Conservation (phyloP, 805 yeast species). For the Ogataea dorogensis region DNA sequence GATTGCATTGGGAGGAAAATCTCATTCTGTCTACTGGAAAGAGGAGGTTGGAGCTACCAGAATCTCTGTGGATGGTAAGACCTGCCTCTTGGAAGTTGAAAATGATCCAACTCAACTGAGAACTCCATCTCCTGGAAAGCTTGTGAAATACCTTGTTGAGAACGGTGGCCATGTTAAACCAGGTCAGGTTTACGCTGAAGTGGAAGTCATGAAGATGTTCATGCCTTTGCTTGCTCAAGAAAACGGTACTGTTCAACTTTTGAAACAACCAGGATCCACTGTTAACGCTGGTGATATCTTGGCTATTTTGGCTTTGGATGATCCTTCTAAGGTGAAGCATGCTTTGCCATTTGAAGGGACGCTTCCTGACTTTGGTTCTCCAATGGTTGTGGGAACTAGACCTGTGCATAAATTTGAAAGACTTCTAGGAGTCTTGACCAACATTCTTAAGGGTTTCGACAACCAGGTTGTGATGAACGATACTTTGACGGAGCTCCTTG, state of each 20-base stretch:
- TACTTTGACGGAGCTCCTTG: constrained; percentile 70
- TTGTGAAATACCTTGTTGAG: constrained; percentile 89
- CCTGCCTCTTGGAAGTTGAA: constrained; percentile 90
- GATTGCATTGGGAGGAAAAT: constrained; percentile 83
- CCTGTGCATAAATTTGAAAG: constrained; percentile 72
- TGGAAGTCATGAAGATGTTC: constrained; percentile 99
- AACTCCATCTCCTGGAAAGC: constrained; percentile 98
- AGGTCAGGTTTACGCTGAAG: constrained; percentile 97
- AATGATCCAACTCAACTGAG: constrained; percentile 98
- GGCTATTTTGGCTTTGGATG: constrained; percentile 92
- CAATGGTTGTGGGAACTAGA: constrained; percentile 78
- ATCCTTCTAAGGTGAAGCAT: constrained; percentile 95
- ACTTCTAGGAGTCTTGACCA: constrained; percentile 58
- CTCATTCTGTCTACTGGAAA: constrained; percentile 96
- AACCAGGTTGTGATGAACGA: constrained; percentile 92
- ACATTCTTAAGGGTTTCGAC: constrained; percentile 88
- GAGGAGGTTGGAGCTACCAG: constrained; percentile 96
- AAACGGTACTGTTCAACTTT: constrained; percentile 85
- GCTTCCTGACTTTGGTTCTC: constrained; percentile 83
- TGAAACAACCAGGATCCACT: constrained; percentile 98
- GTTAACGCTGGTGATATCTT: constrained; percentile 95
- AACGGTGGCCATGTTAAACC: constrained; percentile 89
- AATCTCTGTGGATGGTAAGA: constrained; percentile 90
- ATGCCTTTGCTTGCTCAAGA: constrained; percentile 96
- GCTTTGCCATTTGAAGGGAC: constrained; percentile 95